These are phyloP conservation scores for Pistacia atlantica DNA, from an alignment of 345 rosid species.

Conservation along the genomic window DNA sequence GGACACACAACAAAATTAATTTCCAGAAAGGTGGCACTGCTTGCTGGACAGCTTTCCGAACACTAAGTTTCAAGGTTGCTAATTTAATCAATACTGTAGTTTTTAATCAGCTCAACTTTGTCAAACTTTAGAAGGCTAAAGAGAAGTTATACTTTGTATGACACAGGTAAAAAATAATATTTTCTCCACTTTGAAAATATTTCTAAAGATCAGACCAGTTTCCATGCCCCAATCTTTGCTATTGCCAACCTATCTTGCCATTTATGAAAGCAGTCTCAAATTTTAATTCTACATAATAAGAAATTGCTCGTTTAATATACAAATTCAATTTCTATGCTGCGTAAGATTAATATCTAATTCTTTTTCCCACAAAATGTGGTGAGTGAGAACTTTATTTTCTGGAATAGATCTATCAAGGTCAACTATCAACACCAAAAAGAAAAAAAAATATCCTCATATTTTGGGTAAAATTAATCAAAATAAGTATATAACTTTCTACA, in stretches of 20 bases:
- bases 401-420: neutral
- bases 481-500: neutral
- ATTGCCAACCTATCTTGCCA: neutral
- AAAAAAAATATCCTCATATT: neutral
- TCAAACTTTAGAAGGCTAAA: neutral
- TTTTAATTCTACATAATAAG: neutral
- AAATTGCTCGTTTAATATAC: too few relatives aligned
- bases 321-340: too few relatives aligned
- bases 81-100: neutral
- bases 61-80: neutral
- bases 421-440: too few relatives aligned
- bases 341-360: too few relatives aligned
- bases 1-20: neutral
- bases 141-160: neutral
- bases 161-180: neutral
- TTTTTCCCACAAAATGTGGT: too few relatives aligned
- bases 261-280: neutral
- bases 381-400: neutral
- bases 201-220: neutral
- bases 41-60: neutral
- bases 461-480: neutral
- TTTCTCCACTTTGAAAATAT: neutral
- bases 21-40: neutral
- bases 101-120: neutral
- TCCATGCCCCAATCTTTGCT: neutral